Evolutionary conservation across 495 filamentous ascomycete genomes (phyloP).

Genomic region (Penicillium mononematosum): DNA sequence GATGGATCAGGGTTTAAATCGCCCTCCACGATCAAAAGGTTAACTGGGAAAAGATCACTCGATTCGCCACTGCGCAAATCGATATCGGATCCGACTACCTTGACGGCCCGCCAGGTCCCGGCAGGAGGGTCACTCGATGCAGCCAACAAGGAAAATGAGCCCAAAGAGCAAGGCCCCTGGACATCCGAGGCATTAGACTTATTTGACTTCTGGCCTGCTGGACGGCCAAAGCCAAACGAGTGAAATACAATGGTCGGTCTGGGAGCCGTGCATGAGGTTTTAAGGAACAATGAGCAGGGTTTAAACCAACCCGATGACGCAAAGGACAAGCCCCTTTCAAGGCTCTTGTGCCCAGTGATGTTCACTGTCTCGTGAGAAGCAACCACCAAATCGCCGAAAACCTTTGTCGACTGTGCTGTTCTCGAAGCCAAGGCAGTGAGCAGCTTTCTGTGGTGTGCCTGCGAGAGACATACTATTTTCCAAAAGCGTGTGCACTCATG

Average conservation of each 20-base stretch:
- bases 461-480: not conserved
- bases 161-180: conserved; percentile 48
- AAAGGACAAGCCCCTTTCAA: not conserved
- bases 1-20: conserved; percentile 11
- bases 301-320: not conserved
- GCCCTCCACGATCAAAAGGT: conserved; percentile 3
- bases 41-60: conserved; percentile 12
- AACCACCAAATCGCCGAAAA: not conserved
- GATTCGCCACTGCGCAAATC: conserved; percentile 38
- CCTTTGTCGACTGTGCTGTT: not conserved
- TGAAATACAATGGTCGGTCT: not conserved
- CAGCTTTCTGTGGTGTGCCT: not conserved
- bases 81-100: conserved; percentile 35
- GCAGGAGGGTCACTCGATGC: conserved; percentile 25
- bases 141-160: conserved; percentile 10
- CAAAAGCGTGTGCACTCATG: not conserved
- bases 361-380: not conserved
- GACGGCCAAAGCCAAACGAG: conserved; percentile 36
- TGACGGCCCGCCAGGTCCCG: conserved; percentile 18
- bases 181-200: conserved; percentile 59
- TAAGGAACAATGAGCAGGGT: not conserved
- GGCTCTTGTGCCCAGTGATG: not conserved
- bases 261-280: not conserved
- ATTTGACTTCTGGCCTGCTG: conserved; percentile 55
- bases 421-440: not conserved